phyloP scores from a whole-genome alignment of 176 grass and related monocot species.

The Ampelocalamus luodianensis region DNA sequence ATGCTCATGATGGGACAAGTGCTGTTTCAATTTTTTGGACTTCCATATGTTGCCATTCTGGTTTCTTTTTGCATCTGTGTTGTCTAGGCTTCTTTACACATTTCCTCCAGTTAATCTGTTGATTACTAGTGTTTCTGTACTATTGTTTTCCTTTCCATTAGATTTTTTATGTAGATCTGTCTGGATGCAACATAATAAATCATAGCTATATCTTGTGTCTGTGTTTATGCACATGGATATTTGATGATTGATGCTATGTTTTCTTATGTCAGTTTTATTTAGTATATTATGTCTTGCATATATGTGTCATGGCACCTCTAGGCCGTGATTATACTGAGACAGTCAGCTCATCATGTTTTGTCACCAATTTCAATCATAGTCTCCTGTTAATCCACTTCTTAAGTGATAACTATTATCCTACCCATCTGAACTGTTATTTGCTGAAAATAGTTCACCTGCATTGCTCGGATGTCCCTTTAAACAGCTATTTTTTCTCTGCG shows the following conservation, averaged over 20 bases:
- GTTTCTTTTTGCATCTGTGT: not conserved
- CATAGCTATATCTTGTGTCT: not conserved
- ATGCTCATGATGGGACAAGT: constrained; percentile 15
- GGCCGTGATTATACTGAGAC: not conserved
- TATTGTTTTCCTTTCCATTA: not conserved
- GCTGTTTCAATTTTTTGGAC: not conserved
- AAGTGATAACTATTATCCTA: not conserved
- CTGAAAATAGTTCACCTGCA: not conserved
- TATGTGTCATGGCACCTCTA: not conserved
- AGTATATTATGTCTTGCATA: not conserved
- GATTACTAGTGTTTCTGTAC: constrained; percentile 1
- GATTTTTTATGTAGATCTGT: not conserved
- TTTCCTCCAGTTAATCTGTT: constrained; percentile 1
- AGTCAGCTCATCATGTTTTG: not conserved
- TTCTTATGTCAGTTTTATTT: not conserved
- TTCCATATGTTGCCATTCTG: not conserved
- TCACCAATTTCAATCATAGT: not conserved
- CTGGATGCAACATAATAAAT: not conserved
- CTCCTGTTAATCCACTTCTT: constrained; percentile 7
- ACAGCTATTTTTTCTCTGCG: not conserved
- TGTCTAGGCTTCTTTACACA: not conserved
- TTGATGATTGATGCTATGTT: constrained; percentile 7
- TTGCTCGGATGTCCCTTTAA: not conserved
- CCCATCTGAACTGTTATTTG: not conserved
- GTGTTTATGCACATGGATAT: not conserved